Conservation (phyloP, 352 stramenopile genomes). For the Phytophthora constricta region DNA sequence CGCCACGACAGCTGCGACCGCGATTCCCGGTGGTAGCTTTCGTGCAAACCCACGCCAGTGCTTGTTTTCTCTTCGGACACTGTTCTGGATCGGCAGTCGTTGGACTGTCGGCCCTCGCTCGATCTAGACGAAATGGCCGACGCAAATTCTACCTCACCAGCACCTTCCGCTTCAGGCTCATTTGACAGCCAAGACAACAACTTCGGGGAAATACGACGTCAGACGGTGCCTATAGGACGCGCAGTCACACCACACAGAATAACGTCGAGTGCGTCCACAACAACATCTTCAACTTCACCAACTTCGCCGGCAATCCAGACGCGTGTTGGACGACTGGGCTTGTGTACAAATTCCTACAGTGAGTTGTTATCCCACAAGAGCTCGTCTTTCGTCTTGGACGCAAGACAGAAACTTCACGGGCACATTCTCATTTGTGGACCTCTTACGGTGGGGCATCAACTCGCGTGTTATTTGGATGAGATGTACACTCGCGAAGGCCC, state of each 20-base stretch:
- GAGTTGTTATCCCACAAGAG: conserved; percentile 1
- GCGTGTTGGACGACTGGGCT: too few species aligned
- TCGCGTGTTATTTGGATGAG: conserved; percentile 53
- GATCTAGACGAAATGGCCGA: conserved; percentile 20
- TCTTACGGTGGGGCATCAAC: conserved; percentile 43
- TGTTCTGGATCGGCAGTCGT: conserved; percentile 58
- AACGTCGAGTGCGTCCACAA: not conserved
- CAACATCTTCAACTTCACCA: not conserved
- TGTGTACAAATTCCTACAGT: not conserved
- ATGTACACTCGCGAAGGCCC: conserved; percentile 39
- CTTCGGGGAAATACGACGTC: not conserved
- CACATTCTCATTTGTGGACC: conserved; percentile 59
- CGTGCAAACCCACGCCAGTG: conserved; percentile 26
- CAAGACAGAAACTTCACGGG: conserved; percentile 32
- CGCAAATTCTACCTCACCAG: not conserved
- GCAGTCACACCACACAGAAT: not conserved
- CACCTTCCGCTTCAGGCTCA: not conserved
- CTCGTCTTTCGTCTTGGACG: conserved; percentile 21
- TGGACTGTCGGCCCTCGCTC: conserved; percentile 38
- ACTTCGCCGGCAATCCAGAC: not conserved
- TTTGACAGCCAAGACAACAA: not conserved
- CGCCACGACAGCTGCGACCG: not conserved
- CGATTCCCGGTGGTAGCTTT: not conserved
- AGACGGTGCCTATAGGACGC: not conserved
- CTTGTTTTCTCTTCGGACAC: conserved; percentile 59